phyloP scores from a whole-genome alignment of 345 rosid species.

The Pistacia vera region DNA sequence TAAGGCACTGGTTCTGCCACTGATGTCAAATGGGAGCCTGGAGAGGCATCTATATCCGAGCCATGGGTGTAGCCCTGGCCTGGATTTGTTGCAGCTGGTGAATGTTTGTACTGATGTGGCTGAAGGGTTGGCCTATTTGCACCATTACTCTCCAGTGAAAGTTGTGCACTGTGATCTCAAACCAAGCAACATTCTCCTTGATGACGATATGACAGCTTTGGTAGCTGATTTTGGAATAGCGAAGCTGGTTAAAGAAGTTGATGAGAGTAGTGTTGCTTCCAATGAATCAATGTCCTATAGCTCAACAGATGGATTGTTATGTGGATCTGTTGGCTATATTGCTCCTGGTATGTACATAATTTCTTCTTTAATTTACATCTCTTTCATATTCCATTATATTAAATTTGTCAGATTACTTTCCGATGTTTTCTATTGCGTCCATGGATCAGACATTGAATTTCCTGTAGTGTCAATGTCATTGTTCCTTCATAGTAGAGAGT shows the following conservation, averaged over 20 bases:
- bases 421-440: too few species aligned
- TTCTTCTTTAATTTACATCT: background rate
- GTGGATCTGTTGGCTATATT: constrained; percentile 92
- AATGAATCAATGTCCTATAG: constrained; percentile 57
- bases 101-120: constrained; percentile 83
- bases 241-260: constrained; percentile 54
- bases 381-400: background rate
- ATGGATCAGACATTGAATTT: too few species aligned
- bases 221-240: constrained; percentile 92
- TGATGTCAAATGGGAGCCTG: constrained; percentile 88
- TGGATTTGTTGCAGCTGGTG: constrained; percentile 74
- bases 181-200: constrained; percentile 93
- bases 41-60: constrained; percentile 71
- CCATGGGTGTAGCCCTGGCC: constrained; percentile 29
- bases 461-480: too few species aligned
- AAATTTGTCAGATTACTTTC: too few species aligned
- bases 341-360: constrained; percentile 70
- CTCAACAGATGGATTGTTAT: constrained; percentile 73
- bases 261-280: constrained; percentile 29
- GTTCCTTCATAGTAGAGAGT: background rate
- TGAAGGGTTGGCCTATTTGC: constrained; percentile 82
- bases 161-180: constrained; percentile 97
- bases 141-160: constrained; percentile 78
- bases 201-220: constrained; percentile 83
- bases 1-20: constrained; percentile 83